A percentile compares a stretch with the other conserved stretches of the same genome.
Evolutionary conservation across 257 asterid genomes (phyloP).

Genomic region (Nicotiana attenuata): DNA sequence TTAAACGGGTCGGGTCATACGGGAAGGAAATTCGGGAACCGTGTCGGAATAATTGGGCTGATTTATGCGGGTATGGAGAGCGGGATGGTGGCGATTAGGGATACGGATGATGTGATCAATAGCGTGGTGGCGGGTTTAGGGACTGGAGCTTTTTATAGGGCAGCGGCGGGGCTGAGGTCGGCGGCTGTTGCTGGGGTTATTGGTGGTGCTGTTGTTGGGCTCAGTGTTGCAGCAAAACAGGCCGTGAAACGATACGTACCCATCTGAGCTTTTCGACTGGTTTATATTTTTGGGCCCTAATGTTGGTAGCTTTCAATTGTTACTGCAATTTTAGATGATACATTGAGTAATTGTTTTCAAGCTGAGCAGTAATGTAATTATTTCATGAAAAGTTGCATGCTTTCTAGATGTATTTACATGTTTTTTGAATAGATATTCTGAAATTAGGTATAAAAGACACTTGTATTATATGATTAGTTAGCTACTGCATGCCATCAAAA

Average conservation of each 20-base stretch:
- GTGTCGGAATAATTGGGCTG: conserved; percentile 17
- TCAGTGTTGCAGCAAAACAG: conserved; percentile 54
- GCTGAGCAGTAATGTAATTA: background rate
- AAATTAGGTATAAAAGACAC: background rate
- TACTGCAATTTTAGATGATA: background rate
- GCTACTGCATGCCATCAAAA: too few species aligned
- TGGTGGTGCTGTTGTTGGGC: conserved; percentile 55
- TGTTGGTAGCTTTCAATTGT: background rate
- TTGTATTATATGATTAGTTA: too few species aligned
- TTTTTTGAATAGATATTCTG: background rate
- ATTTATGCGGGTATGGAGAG: conserved; percentile 25
- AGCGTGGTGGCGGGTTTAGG: conserved; percentile 70
- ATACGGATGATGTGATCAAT: conserved; percentile 58
- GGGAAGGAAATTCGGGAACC: conserved; percentile 18
- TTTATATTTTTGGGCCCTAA: background rate
- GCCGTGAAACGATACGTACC: conserved; percentile 58
- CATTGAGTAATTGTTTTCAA: background rate
- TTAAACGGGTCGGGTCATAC: conserved; percentile 18
- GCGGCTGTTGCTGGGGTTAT: conserved; percentile 80
- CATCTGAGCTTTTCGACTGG: conserved; percentile 22
- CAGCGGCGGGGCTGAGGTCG: conserved; percentile 64
- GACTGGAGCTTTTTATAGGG: conserved; percentile 56
- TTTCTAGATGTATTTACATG: background rate
- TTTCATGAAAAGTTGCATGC: background rate
- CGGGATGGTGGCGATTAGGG: conserved; percentile 42